phyloP scores from a whole-genome alignment of 2,329 filamentous ascomycete species.

The Sclerotinia glacialis region DNA sequence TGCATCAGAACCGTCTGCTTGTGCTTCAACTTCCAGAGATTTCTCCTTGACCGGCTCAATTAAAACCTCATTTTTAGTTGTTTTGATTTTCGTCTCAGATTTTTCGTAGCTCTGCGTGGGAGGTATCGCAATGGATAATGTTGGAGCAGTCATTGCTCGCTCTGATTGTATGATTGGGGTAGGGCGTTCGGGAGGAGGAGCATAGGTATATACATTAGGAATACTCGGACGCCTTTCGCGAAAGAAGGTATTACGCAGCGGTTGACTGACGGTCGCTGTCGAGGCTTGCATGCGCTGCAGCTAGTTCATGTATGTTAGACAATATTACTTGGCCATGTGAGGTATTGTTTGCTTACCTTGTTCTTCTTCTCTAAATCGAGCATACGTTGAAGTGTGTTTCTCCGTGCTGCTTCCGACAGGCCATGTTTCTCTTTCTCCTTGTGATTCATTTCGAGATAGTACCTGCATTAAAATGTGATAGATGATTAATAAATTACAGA shows the following conservation, averaged over 20 bases:
- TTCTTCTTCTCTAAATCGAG: conserved; percentile 57
- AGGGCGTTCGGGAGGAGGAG: conserved; percentile 14
- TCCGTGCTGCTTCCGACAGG: conserved; percentile 24
- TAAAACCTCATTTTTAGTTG: neutral
- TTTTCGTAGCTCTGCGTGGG: conserved; percentile 8
- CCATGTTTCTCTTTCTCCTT: conserved; percentile 25
- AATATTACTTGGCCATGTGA: conserved; percentile 31
- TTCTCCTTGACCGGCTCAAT: neutral
- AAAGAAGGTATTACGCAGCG: conserved; percentile 12
- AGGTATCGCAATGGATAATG: conserved; percentile 28
- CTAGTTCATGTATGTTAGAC: conserved; percentile 39
- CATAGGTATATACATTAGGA: conserved; percentile 24
- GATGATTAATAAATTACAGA: conserved; percentile 10
- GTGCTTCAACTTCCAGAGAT: conserved; percentile 21
- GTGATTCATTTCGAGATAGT: conserved; percentile 23
- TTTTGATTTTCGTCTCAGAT: neutral
- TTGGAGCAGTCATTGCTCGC: conserved; percentile 33
- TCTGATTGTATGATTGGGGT: conserved; percentile 20
- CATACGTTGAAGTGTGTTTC: conserved; percentile 51
- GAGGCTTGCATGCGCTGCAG: conserved; percentile 42
- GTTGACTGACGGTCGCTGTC: conserved; percentile 3
- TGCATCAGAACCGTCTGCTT: conserved; percentile 32
- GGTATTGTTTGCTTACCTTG: conserved; percentile 48
- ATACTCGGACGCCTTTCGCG: conserved; percentile 16
- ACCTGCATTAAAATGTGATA: conserved; percentile 14